Evolutionary conservation across 768 basidiomycete genomes (phyloP), one percentile per base, ranked within the genome.

Genomic region (Suillus variegatus): DNA sequence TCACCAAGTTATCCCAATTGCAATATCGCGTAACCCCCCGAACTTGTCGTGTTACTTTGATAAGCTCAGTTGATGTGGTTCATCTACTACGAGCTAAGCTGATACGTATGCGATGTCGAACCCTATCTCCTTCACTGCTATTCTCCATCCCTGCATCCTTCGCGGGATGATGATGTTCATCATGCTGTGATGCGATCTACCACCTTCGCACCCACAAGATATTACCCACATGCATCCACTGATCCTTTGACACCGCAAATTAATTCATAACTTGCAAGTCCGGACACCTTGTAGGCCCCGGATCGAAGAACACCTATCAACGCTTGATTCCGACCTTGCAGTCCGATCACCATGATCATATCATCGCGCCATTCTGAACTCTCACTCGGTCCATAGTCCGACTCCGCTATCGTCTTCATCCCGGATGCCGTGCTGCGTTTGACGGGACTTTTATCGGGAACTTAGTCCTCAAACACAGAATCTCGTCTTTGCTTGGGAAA

Each of bases 221-320:
- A 32, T 9, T 18, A 10, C 40, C 10, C 41, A 43, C 25, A 43
- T 43, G 4, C 40, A 41, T 6, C 4, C 40, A 25, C 4, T 60
- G 58, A 60, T 60, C 58, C 58, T 43, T 60, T 18, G 2, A 12
- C 41, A 60, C 58, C 43, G 58, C 58, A 43, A 60, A 58, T 43
- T 20, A 38, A 43, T 43, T 16, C 18, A 40, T 4, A 55, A 13
- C 6, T 3, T 3, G 20, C 20, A 13, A 13, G n/a, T 13, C 28
- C 58, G 28, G 58, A 60, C 6, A 20, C 25, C 22, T 41, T 18
- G 9, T 4, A 25, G 40, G 57, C 5, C 38, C 54, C 41, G 41
- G 18, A 60, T 43, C 41, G 25, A 60, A 20, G 40, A 18, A 18
- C 7, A 14, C 22, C 16, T 41, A 58, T 41, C 57, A 41, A 40